Evolutionary conservation across 192 early-diverging fungal genomes (phyloP), one percentile per base, ranked within the genome.

Genomic region (Entomortierella beljakovae): DNA sequence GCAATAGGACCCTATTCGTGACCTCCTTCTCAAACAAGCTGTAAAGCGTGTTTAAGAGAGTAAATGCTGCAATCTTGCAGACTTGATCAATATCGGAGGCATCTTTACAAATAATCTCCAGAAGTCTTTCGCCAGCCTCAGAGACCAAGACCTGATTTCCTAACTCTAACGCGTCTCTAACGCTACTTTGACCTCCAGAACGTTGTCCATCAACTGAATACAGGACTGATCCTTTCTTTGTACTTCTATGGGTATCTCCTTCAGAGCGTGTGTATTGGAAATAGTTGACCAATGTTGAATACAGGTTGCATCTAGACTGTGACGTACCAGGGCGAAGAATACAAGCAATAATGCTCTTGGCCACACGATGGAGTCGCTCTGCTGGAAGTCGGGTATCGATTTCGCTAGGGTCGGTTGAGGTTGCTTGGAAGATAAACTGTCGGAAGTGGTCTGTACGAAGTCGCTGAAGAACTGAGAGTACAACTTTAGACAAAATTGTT

Each of bases 41-140:
- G 11, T 86, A 87, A 6, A 99, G 73, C 0, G 90, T 88, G 48
- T 93, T 90, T 37, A 98, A 81, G 5, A 92, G 77, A 8, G 87
- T 88, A 60, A 96, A 95, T 0, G 97, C 93, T 6, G 94, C 90
- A 7, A 94, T 94, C 57, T 94, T 92, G 89, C 93, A 95, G 3
- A 93, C 89, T 42, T 89, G 90, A 31, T 88, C 86, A 6, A 90
- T 93, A 64, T 95, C 93, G 2, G 91, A 88, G 0, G 96, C 97
- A 83, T 99, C 97, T 6, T 87, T 83, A 59, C 92, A 90, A 8
- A 94, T 75, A 0, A 88, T 64, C 58, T 94, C 92, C 28, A 97
- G 81, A 54, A 97, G 80, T 16, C 87, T 82, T 35, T 95, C 94
- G 13, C 93, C 91, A 35, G 83, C 66, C 2, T 83, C 73, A 28